These are phyloP conservation scores for Epichloe brachyelytri DNA, from an alignment of 2,329 filamentous ascomycete genomes.

Conservation along the genomic window DNA sequence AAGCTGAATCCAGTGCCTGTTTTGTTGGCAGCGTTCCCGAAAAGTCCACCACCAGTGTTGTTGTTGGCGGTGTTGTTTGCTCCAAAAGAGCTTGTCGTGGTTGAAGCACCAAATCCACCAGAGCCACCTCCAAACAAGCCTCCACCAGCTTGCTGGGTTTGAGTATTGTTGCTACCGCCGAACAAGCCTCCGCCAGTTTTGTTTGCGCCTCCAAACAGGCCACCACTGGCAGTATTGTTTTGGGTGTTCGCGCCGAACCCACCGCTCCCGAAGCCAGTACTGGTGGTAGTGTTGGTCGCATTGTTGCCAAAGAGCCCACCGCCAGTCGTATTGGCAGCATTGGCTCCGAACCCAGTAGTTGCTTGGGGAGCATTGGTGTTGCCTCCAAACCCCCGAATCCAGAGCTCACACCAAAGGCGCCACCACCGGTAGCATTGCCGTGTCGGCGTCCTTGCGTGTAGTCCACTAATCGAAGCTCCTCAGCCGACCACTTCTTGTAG, in stretches of 20 bases:
- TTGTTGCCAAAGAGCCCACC: slow-evolving; percentile 26
- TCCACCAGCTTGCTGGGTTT: slow-evolving; percentile 9
- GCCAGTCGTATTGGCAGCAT: slow-evolving; percentile 19
- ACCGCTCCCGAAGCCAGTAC: slow-evolving; percentile 15
- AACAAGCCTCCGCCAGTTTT: slow-evolving; percentile 15
- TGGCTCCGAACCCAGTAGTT: slow-evolving; percentile 33
- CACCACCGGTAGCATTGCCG: slow-evolving; percentile 72
- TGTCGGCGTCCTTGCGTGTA: slow-evolving; percentile 77
- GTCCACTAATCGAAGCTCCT: slow-evolving; percentile 70
- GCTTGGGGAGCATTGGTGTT: slow-evolving; percentile 18
- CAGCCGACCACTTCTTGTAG: slow-evolving; percentile 85
- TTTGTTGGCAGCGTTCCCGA: slow-evolving; percentile 28
- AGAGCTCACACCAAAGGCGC: slow-evolving; percentile 61
- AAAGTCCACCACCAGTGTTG: slow-evolving; percentile 23
- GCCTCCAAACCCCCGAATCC: slow-evolving; percentile 38
- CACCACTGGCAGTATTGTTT: slow-evolving; percentile 16
- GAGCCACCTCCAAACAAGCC: slow-evolving; percentile 17
- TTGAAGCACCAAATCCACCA: slow-evolving; percentile 25
- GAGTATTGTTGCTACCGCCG: slow-evolving; percentile 12
- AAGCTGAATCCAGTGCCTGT: slow-evolving; percentile 26
- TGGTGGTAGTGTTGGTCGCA: slow-evolving; percentile 19
- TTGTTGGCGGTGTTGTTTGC: slow-evolving; percentile 14
- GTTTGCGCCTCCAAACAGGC: slow-evolving; percentile 25
- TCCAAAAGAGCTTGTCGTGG: slow-evolving; percentile 21
- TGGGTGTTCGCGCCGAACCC: slow-evolving; percentile 28